These are phyloP conservation scores for Solanum virginianum DNA, from an alignment of 257 asterid species.

Conservation along the genomic window DNA sequence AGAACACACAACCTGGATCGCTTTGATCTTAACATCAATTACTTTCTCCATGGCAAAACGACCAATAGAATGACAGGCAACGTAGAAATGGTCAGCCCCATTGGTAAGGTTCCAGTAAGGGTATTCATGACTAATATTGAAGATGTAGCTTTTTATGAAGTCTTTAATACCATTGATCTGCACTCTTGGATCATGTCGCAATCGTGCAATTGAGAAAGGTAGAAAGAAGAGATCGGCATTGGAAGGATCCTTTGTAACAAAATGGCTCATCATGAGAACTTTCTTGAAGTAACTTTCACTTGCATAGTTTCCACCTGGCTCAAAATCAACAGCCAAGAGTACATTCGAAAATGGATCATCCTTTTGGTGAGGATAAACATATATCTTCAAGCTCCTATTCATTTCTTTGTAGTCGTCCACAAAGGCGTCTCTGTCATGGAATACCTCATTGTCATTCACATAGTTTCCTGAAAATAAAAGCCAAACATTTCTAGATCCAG, in stretches of 20 bases:
- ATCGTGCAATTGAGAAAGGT: slow-evolving; percentile 74
- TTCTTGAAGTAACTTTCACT: slow-evolving; percentile 91
- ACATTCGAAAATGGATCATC: slow-evolving; percentile 63
- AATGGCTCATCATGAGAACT: slow-evolving; percentile 59
- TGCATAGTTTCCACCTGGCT: slow-evolving; percentile 85
- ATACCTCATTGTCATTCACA: slow-evolving; percentile 25
- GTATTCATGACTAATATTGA: slow-evolving; percentile 45
- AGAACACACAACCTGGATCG: slow-evolving; percentile 77
- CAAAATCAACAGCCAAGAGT: slow-evolving; percentile 53
- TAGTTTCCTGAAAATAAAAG: slow-evolving; percentile 23
- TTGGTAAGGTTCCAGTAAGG: slow-evolving; percentile 69
- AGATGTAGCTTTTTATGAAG: slow-evolving; percentile 44
- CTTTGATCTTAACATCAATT: slow-evolving; percentile 46
- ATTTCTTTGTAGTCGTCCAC: slow-evolving; percentile 52
- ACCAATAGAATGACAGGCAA: slow-evolving; percentile 81
- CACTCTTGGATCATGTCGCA: slow-evolving; percentile 66
- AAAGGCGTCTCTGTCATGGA: slow-evolving; percentile 56
- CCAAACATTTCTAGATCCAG: slow-evolving; percentile 6
- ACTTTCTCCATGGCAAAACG: slow-evolving; percentile 67
- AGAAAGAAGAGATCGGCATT: slow-evolving; percentile 68
- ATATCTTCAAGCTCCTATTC: slow-evolving; percentile 57
- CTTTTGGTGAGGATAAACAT: slow-evolving; percentile 45
- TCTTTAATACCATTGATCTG: slow-evolving; percentile 57
- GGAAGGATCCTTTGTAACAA: slow-evolving; percentile 43
- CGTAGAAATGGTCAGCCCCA: slow-evolving; percentile 89